Evolutionary conservation across 148 eudicot genomes (phyloP), one percentile per base, ranked within the genome.

Genomic region (Spergularia bocconei): DNA sequence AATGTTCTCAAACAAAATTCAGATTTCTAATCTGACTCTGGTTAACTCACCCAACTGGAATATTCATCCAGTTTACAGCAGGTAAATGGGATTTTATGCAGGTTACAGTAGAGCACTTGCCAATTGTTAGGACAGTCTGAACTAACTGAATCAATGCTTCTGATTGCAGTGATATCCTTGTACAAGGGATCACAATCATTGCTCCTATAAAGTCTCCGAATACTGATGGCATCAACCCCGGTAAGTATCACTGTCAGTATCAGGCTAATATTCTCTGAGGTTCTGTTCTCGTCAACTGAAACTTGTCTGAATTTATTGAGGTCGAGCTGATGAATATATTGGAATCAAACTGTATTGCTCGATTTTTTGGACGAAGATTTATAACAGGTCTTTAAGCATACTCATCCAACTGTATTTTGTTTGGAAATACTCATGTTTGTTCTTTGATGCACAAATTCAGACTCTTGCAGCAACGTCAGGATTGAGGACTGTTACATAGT

Each of bases 181-280:
- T 92, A 58, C 97, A 92, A 82, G 90, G 93, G 61, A 69, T 95
- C 51, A 95, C 98, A 54, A 90, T 95, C 66, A 81, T 79, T 75
- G 97, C 98, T 50, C 98, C 98, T 1, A 84, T 89, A 13, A 86
- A 63, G 11, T 86, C 91, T 20, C 97, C 98, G 44, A 95, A 95
- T 76, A 95, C 98, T 2, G 98, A 95, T 67, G 97, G 98, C 16
- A 95, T 95, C 80, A 95, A 95, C 76, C 98, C 98, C 71, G 98
- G 98, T 90, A 86, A 52, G 13, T 44, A 41, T 41, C 33, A 29
- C 33, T 29, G 9, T 41, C n/a, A n/a, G n/a, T n/a, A 69, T 15
- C 13, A 38, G n/a, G 1, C 55, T 36, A 4, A 19, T 4, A 11
- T 47, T 20, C 13, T n/a, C 56, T 67, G 1, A 41, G 19, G 52